Conservation (phyloP, 441 rosid species). For the Omphalea diandra region DNA sequence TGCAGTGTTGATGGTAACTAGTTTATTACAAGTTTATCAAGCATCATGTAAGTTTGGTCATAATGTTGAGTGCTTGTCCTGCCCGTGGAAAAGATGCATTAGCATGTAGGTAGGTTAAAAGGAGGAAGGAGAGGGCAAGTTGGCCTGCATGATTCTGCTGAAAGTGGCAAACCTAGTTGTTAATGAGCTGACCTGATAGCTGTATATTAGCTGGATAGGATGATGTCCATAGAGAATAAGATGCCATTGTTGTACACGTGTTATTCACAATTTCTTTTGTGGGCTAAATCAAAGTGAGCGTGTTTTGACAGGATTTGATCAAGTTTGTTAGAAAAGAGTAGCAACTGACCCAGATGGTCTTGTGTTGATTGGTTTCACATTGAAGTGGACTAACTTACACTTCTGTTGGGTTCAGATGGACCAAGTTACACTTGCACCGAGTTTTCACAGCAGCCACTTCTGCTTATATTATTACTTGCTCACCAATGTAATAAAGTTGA, state of each 20-base stretch:
- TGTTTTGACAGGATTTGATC: not conserved
- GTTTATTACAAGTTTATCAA: not conserved
- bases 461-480: not conserved
- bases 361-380: not conserved
- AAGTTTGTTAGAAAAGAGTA: not conserved
- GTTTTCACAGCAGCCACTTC: not conserved
- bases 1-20: no score
- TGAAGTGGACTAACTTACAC: constrained; percentile 13
- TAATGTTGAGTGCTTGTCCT: not conserved
- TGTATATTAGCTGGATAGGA: not conserved
- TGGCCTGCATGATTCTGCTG: not conserved
- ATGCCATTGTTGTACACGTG: no score
- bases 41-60: not conserved
- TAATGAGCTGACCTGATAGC: not conserved
- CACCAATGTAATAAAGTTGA: no score
- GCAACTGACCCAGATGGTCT: not conserved
- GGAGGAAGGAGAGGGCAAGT: not conserved
- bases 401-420: no score
- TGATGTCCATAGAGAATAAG: not conserved
- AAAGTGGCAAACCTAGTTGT: not conserved
- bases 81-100: not conserved
- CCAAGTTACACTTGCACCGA: not conserved
- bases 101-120: not conserved
- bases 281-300: not conserved
- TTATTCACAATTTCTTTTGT: not conserved